These are phyloP conservation scores for Tylopilus orsonianus DNA, from an alignment of 1,284 basidiomycete genomes.

Conservation along the genomic window DNA sequence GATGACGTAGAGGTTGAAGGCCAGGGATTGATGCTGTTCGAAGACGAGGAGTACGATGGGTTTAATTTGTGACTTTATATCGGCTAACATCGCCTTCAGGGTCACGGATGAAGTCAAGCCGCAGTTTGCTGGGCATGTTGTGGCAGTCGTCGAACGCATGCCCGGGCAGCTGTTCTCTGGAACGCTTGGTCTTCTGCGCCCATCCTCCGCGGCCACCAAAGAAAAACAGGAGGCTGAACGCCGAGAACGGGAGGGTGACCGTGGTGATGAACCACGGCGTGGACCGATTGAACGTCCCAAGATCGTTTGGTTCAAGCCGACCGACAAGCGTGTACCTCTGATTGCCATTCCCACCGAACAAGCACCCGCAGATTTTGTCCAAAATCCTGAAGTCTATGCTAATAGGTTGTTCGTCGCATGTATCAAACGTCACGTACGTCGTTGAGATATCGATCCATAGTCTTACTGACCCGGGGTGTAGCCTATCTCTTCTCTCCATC, in stretches of 20 bases:
- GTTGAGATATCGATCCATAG: background rate
- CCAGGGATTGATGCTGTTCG: constrained; percentile 93
- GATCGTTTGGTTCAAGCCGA: constrained; percentile 99
- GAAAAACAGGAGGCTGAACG: constrained; percentile 99
- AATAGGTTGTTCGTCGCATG: constrained; percentile 95
- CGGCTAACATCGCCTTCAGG: constrained; percentile 39
- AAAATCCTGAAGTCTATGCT: constrained; percentile 88
- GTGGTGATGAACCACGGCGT: constrained; percentile 76
- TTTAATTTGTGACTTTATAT: background rate
- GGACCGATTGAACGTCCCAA: constrained; percentile 87
- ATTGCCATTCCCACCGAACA: constrained; percentile 99
- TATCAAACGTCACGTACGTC: constrained; percentile 90
- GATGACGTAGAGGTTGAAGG: constrained; percentile 99
- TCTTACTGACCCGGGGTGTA: constrained; percentile 33
- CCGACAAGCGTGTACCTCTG: constrained; percentile 97
- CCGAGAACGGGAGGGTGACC: constrained; percentile 92
- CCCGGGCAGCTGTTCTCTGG: constrained; percentile 98
- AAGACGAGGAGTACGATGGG: constrained; percentile 85
- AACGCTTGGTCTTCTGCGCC: constrained; percentile 91
- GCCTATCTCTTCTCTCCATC: constrained; percentile 96
- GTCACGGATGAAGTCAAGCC: constrained; percentile 97
- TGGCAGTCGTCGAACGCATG: constrained; percentile 98
- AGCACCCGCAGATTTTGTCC: constrained; percentile 94
- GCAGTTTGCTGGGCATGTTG: constrained; percentile 95
- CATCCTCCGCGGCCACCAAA: constrained; percentile 97